These are phyloP conservation scores for Vicia sativa DNA, from an alignment of 306 rosid genomes.

Conservation along the genomic window DNA sequence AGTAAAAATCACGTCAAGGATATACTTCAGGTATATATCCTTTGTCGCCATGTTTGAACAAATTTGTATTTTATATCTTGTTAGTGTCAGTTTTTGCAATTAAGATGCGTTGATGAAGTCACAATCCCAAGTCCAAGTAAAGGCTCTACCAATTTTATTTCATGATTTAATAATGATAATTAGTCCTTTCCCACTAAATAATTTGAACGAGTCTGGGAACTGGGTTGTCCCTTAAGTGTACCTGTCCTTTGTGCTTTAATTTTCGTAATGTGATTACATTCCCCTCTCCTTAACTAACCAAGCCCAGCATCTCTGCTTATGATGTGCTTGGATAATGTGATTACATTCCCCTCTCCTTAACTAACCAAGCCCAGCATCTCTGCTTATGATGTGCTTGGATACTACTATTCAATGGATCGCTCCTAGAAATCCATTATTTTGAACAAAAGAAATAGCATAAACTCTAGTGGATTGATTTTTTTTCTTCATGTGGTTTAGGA, in stretches of 20 bases:
- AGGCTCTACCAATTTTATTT: slow-evolving; percentile 18
- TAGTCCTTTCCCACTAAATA: neutral
- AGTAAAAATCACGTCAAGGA: slow-evolving; percentile 66
- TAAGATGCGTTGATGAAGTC: slow-evolving; percentile 18
- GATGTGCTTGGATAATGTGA: slow-evolving; percentile 17
- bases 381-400: slow-evolving; percentile 11
- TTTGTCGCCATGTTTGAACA: neutral
- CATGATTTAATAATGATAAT: slow-evolving; percentile 3
- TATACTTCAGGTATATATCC: slow-evolving; percentile 73
- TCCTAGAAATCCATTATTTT: neutral
- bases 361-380: slow-evolving; percentile 13
- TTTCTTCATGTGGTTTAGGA: slow-evolving; percentile 51
- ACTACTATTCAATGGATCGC: slow-evolving; percentile 1
- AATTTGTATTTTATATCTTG: slow-evolving; percentile 18
- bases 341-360: slow-evolving; percentile 4
- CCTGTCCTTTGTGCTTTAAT: neutral
- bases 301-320: slow-evolving; percentile 7
- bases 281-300: slow-evolving; percentile 3
- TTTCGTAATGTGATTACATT: slow-evolving; percentile 11
- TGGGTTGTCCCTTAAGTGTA: slow-evolving; percentile 9
- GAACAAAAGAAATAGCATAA: slow-evolving; percentile 1
- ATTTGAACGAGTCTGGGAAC: neutral
- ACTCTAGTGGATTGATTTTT: slow-evolving; percentile 21
- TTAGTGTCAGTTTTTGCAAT: neutral
- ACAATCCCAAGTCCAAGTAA: neutral